These are phyloP conservation scores for Leccinum ochraceum DNA, from an alignment of 768 basidiomycete genomes.

Conservation along the genomic window DNA sequence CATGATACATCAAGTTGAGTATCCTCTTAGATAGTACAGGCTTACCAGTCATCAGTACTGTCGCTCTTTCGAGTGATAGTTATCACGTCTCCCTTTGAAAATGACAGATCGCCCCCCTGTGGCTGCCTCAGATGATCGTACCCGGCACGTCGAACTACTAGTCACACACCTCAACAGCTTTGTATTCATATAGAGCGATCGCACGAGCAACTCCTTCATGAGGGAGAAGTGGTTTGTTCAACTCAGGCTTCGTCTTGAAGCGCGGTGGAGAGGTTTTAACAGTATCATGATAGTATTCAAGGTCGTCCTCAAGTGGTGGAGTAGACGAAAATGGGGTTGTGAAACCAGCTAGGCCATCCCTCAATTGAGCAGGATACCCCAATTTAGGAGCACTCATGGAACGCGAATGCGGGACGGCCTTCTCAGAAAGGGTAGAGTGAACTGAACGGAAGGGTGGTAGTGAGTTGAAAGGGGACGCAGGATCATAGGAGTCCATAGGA, in stretches of 20 bases:
- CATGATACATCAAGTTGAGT: background rate
- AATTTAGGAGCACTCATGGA: conserved; percentile 34
- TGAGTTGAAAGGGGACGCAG: conserved; percentile 38
- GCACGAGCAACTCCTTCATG: conserved; percentile 68
- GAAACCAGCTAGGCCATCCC: conserved; percentile 10
- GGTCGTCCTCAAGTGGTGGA: conserved; percentile 24
- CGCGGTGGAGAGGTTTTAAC: conserved; percentile 28
- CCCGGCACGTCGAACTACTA: background rate
- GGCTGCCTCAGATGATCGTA: conserved; percentile 7
- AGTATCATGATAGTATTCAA: conserved; percentile 10
- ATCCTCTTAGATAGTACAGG: conserved; percentile 3
- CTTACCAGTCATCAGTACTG: conserved; percentile 74
- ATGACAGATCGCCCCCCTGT: conserved; percentile 75
- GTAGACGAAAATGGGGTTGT: conserved; percentile 31
- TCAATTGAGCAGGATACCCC: conserved; percentile 15
- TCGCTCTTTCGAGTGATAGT: conserved; percentile 66
- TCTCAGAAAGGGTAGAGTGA: conserved; percentile 36
- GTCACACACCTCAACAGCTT: conserved; percentile 63
- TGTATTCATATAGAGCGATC: conserved; percentile 73
- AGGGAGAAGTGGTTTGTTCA: conserved; percentile 48
- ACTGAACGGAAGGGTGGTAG: conserved; percentile 35
- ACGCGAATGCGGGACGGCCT: conserved; percentile 34
- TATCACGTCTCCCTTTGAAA: conserved; percentile 76
- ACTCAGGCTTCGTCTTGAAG: conserved; percentile 51
- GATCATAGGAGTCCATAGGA: conserved; percentile 31